phyloP scores from a whole-genome alignment of 2,329 filamentous ascomycete genomes.

The Fusarium fujikuroi region DNA sequence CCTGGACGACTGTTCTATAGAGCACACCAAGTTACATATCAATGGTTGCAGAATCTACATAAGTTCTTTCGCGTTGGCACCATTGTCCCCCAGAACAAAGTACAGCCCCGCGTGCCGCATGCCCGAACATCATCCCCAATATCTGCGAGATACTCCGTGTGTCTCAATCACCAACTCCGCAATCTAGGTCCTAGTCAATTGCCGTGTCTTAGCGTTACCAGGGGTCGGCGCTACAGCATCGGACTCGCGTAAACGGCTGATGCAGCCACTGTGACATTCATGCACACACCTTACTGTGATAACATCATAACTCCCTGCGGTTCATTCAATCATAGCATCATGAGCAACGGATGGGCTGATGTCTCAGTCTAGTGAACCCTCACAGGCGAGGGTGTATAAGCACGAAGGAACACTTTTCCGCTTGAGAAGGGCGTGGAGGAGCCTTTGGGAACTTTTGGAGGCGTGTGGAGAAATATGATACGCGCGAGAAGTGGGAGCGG shows the following conservation, averaged over 20 bases:
- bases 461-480: accelerated
- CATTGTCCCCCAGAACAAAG: accelerated
- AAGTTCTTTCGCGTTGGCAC: accelerated
- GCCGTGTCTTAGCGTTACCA: neutral
- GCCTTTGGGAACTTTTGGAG: neutral
- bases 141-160: accelerated
- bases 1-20: too few species aligned
- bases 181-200: accelerated
- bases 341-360: accelerated
- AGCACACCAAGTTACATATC: too few species aligned
- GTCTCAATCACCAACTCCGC: accelerated
- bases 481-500: accelerated
- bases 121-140: accelerated
- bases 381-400: neutral
- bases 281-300: neutral
- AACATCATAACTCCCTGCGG: too few species aligned
- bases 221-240: accelerated
- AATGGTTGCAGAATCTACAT: too few species aligned
- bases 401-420: neutral
- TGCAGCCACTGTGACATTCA: neutral
- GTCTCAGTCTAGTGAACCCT: accelerated
- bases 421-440: neutral
- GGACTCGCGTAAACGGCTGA: accelerated
- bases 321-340: accelerated
- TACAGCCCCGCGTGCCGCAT: accelerated